Percentiles rank a stretch among this genome's conserved stretches.
Evolutionary conservation across 2,329 filamentous ascomycete genomes (phyloP).

Genomic region (Arachnomyces sp.): DNA sequence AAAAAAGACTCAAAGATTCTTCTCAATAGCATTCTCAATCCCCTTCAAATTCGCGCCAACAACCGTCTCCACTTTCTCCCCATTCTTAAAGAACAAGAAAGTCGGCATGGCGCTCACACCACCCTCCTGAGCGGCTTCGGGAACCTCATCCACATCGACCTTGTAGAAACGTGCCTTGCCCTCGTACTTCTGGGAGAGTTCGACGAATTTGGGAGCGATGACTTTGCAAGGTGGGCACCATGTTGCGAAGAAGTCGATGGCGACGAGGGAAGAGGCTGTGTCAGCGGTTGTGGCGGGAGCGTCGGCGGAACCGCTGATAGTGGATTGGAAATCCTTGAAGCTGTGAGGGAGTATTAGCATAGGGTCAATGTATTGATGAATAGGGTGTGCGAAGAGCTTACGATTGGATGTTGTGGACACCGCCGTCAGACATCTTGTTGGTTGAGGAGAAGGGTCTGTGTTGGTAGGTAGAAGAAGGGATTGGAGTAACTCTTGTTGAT

Average conservation of each 20-base stretch:
- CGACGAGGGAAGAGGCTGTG: constrained; percentile 43
- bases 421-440: constrained; percentile 39
- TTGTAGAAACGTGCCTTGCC: constrained; percentile 45
- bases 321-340: constrained; percentile 34
- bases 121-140: constrained; percentile 43
- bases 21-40: constrained; percentile 39
- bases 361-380: not conserved
- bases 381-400: constrained; percentile 24
- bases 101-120: constrained; percentile 43
- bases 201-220: constrained; percentile 45
- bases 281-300: constrained; percentile 43
- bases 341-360: constrained; percentile 13
- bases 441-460: constrained; percentile 26
- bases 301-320: constrained; percentile 51
- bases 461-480: constrained; percentile 12
- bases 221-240: constrained; percentile 54
- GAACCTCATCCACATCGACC: constrained; percentile 48
- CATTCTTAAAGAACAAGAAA: constrained; percentile 35
- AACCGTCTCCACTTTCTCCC: constrained; percentile 21
- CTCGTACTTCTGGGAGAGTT: constrained; percentile 44
- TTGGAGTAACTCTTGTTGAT: constrained; percentile 5
- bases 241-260: constrained; percentile 48
- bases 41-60: constrained; percentile 63
- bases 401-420: constrained; percentile 37
- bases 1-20: constrained; percentile 4